Evolutionary conservation across 1,284 basidiomycete genomes (phyloP).

Genomic region (Ceratobasidium sp.): DNA sequence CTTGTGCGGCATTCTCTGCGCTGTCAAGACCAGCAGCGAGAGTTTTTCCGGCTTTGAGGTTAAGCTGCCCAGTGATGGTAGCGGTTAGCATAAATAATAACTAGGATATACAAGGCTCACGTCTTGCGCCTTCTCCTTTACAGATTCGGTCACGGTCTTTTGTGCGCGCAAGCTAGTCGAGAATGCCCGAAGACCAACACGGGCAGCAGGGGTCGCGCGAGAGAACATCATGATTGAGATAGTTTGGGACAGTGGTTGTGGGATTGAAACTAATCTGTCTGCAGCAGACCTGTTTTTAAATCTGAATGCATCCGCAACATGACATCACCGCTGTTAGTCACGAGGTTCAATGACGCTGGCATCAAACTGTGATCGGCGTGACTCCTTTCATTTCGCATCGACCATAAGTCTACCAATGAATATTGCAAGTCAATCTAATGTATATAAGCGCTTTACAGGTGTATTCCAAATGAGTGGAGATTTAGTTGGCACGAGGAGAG

Average conservation of each 20-base stretch:
- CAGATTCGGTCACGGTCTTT: constrained; percentile 31
- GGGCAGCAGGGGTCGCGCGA: constrained; percentile 13
- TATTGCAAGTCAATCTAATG: constrained; percentile 21
- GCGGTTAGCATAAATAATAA: not conserved
- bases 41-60: constrained; percentile 38
- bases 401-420: not conserved
- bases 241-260: not conserved
- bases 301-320: not conserved
- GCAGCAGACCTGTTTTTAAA: not conserved
- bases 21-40: constrained; percentile 37
- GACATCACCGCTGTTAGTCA: constrained; percentile 11
- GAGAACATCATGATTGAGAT: constrained; percentile 13
- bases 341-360: not conserved
- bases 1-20: constrained; percentile 21
- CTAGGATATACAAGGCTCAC: not conserved
- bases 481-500: constrained; percentile 56
- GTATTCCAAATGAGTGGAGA: not conserved
- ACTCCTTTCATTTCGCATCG: constrained; percentile 12
- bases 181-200: constrained; percentile 19
- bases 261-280: not conserved
- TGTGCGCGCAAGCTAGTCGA: constrained; percentile 16
- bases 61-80: constrained; percentile 17
- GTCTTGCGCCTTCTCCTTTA: constrained; percentile 29
- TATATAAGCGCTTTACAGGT: constrained; percentile 10
- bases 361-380: not conserved